Evolutionary conservation across 805 yeast genomes (phyloP).

Genomic region (Naumovozyma baii): DNA sequence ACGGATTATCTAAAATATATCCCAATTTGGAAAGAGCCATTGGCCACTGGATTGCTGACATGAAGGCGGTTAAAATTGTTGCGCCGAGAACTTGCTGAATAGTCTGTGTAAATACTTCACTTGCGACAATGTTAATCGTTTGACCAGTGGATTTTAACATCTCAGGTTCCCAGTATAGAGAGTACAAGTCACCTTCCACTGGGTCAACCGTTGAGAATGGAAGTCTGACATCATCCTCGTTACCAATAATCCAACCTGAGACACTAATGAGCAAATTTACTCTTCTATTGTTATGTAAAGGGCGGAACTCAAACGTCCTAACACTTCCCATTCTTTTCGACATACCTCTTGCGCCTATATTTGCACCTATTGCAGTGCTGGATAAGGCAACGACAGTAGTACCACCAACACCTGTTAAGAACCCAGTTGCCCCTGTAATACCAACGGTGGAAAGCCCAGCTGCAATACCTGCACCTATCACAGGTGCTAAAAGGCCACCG

Average conservation of each 20-base stretch:
- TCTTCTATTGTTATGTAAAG: slow-evolving; percentile 82
- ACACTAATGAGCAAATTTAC: slow-evolving; percentile 81
- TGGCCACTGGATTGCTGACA: slow-evolving; percentile 89
- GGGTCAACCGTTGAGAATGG: slow-evolving; percentile 97
- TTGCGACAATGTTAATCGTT: slow-evolving; percentile 85
- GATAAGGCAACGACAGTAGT: slow-evolving; percentile 88
- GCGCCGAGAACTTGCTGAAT: slow-evolving; percentile 93
- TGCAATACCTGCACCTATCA: slow-evolving; percentile 96
- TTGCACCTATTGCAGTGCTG: slow-evolving; percentile 84
- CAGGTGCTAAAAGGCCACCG: slow-evolving; percentile 94
- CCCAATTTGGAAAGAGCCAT: slow-evolving; percentile 84
- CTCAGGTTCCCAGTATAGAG: slow-evolving; percentile 96
- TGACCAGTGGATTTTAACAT: slow-evolving; percentile 94
- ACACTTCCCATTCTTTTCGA: slow-evolving; percentile 81
- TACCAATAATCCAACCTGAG: slow-evolving; percentile 96
- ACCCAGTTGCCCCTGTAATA: slow-evolving; percentile 84
- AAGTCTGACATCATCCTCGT: slow-evolving; percentile 86
- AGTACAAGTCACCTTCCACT: slow-evolving; percentile 90
- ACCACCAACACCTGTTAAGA: slow-evolving; percentile 94
- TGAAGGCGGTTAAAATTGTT: slow-evolving; percentile 76
- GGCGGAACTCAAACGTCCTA: slow-evolving; percentile 85
- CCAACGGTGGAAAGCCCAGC: slow-evolving; percentile 96
- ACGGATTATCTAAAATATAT: slow-evolving; percentile 87
- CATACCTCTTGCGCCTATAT: slow-evolving; percentile 82
- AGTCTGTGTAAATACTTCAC: slow-evolving; percentile 85